Evolutionary conservation across 2,329 filamentous ascomycete genomes (phyloP).

Genomic region (Parastagonospora avenae): DNA sequence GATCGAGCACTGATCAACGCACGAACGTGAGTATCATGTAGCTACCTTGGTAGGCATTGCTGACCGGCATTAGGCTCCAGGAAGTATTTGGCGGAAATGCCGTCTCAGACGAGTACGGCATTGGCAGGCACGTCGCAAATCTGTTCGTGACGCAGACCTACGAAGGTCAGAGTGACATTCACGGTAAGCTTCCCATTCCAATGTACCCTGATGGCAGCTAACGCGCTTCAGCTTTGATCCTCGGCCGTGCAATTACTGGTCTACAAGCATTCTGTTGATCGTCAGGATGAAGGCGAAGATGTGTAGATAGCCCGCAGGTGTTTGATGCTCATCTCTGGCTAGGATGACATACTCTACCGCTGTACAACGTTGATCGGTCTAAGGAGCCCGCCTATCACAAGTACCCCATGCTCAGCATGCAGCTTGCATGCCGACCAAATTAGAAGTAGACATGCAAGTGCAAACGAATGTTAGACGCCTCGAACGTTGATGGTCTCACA

Average conservation of each 20-base stretch:
- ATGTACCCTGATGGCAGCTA: slow-evolving; percentile 19
- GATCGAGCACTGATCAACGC: slow-evolving; percentile 83
- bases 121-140: slow-evolving; percentile 93
- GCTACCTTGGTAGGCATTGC: neutral
- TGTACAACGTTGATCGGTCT: neutral
- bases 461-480: slow-evolving; percentile 19
- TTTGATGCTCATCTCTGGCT: neutral
- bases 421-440: slow-evolving; percentile 7
- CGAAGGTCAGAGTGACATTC: slow-evolving; percentile 97
- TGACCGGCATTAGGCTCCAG: slow-evolving; percentile 65
- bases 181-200: slow-evolving; percentile 67
- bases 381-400: slow-evolving; percentile 1
- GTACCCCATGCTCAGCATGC: slow-evolving; percentile 21
- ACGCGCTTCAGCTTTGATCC: slow-evolving; percentile 53
- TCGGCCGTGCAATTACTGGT: slow-evolving; percentile 62
- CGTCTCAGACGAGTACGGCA: slow-evolving; percentile 96
- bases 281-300: neutral
- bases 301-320: no score
- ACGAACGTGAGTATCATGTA: slow-evolving; percentile 57
- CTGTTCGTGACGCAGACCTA: slow-evolving; percentile 98
- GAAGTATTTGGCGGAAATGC: slow-evolving; percentile 98
- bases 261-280: slow-evolving; percentile 77
- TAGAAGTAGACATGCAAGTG: slow-evolving; percentile 21
- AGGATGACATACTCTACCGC: neutral
- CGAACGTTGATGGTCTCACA: slow-evolving; percentile 25